Base-by-base conservation (phyloP, 202 grass and related monocot genomes). In the Panicum hallii region DNA sequence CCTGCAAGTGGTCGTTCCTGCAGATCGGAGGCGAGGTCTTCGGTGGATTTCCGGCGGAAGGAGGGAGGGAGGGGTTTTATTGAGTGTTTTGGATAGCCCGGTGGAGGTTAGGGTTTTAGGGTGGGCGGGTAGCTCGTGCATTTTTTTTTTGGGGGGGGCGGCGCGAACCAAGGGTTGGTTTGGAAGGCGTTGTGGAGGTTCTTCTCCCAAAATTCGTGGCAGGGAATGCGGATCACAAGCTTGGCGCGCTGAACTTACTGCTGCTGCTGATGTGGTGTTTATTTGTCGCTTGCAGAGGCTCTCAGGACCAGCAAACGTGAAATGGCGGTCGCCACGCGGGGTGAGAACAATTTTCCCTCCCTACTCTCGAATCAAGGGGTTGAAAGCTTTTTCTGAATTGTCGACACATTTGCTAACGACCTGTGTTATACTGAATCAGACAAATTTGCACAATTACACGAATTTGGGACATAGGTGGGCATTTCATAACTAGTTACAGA, bases 281-380 rank as follows among this genome's bases (percentile, higher is more conserved):
- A 62, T 74, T 49, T 83, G 15, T 67, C 50, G 16, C 34, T 64
- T 89, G 69, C 90, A 99, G 97, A 99, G 82, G 88, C 93, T 80
- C 90, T 99, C 64, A 87, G 97, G 92, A 97, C 93, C 5, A 99
- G 97, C 90, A 99, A 99, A 75, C 89, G 93, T 61, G 97, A 99
- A 67, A 99, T 97, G 93, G 77, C 82, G 13, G 97, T 93, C 5
- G 91, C 97, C 60, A 99, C 92, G 26, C 78, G 97, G 87, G 92
- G 97, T 99, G 63, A 85, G 88, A 84, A 63, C 70, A 63, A 19
- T 30, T 30, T 70, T 1, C 19, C 15, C 14, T 11, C 4, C 77
- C 23, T 74, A 9, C 74, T 47, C 47, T 63, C 22, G 12, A 30
- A 30, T 14, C 57, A 61, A 26, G 0, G 10, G 57, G 9, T 61